Percentiles rank a stretch among this genome's conserved stretches.
These are phyloP conservation scores for Chimonanthus salicifolius DNA, from an alignment of 164 flowering plant species.

Conservation along the genomic window DNA sequence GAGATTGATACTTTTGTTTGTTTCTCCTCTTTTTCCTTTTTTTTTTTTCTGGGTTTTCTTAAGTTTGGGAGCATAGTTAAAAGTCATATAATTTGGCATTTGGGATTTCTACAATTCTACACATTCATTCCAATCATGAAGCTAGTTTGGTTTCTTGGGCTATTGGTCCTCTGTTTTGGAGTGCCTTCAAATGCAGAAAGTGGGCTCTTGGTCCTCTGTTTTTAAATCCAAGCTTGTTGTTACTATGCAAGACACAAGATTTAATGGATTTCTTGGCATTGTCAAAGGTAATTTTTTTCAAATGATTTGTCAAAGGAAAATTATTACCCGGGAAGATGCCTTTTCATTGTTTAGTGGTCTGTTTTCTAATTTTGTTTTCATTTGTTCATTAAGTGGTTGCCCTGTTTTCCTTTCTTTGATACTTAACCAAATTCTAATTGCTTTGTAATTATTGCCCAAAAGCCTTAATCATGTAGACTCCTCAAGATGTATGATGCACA, in stretches of 20 bases:
- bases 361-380: neutral
- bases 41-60: no score
- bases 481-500: no score
- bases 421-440: neutral
- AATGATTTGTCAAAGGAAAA: constrained; percentile 42
- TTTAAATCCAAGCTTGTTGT: constrained; percentile 54
- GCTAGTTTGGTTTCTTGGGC: constrained; percentile 20
- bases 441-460: neutral
- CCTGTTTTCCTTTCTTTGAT: neutral
- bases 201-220: constrained; percentile 50
- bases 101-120: no score
- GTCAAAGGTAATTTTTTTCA: constrained; percentile 4
- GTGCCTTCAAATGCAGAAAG: constrained; percentile 23
- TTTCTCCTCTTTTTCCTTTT: no score
- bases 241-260: constrained; percentile 45
- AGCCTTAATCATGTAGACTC: no score
- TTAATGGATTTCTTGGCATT: constrained; percentile 76
- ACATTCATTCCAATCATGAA: constrained; percentile 23
- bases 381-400: neutral
- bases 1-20: no score
- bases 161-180: constrained; percentile 23
- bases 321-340: neutral
- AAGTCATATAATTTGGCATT: no score
- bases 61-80: no score
- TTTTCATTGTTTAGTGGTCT: no score